Base-by-base conservation (phyloP, 768 basidiomycete genomes). In the Xerocomellus dryophilus region DNA sequence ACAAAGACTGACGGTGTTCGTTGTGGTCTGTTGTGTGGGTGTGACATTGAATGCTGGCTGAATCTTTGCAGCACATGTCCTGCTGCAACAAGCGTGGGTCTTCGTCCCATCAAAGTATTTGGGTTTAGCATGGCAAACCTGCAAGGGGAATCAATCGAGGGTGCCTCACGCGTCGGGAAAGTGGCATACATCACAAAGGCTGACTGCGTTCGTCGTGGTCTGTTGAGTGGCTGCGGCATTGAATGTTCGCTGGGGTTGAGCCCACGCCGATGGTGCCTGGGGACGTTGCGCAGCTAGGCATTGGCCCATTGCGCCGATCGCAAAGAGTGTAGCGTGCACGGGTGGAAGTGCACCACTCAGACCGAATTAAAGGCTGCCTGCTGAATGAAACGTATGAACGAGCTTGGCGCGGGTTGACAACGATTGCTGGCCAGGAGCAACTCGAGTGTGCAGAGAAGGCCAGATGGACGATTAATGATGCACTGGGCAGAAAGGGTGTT, bases 81-180 rank as follows among this genome's bases (percentile, higher is more conserved):
- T 85, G 61, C 81, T 71, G 59, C 83, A 85, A 59, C 78, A 85
- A 0, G 78, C 74, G 63, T 84, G 83, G 6, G 75, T 78, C 63
- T 78, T 82, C 44, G 66, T 71, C 12, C 81, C 81, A 54, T 84
- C 84, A 58, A 73, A 72, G 61, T 78, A 78, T 59, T 81, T 85
- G 21, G 83, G 82, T 45, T 79, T 76, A 31, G 71, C 56, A 52
- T 81, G 78, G 62, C 84, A 86, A 39, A 74, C 71, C 84, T 85
- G 44, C 20, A 54, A 56, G 38, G 45, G 27, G 39, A 27, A 23
- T 60, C 20, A 49, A 18, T 45, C 34, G 43, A 54, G 42, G 32
- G 17, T 27, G 18, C 45, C 41, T 46, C 39, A 56, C 36, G 54
- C 46, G 12, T 56, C 43, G 56, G 41, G 27, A 25, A 15, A 21